Evolutionary conservation across 1,284 basidiomycete species (phyloP).

Genomic region (Rhodotorula mucilaginosa): DNA sequence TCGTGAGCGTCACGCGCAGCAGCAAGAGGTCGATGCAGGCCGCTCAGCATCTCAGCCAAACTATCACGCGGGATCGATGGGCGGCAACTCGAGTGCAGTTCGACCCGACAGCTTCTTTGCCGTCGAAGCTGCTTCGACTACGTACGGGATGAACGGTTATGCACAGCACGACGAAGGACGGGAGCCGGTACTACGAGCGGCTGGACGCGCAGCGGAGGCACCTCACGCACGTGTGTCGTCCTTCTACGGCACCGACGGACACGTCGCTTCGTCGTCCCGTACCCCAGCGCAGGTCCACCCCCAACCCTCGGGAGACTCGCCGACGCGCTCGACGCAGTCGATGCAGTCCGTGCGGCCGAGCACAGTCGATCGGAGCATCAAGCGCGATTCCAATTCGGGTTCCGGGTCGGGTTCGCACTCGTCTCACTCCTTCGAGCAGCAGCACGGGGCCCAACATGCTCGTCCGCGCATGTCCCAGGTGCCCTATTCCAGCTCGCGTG

Average conservation of each 20-base stretch:
- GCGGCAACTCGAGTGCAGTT: background rate
- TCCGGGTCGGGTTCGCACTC: slow-evolving; percentile 32
- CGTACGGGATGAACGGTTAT: background rate
- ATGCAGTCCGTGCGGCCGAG: slow-evolving; percentile 7
- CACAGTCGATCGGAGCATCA: slow-evolving; percentile 8
- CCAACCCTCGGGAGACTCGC: slow-evolving; percentile 2
- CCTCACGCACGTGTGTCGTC: slow-evolving; percentile 16
- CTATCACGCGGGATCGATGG: background rate
- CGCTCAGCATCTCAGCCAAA: background rate
- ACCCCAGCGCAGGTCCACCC: too few species aligned
- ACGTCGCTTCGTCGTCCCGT: background rate
- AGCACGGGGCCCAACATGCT: background rate
- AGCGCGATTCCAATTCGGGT: slow-evolving; percentile 14
- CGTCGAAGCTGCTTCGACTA: background rate
- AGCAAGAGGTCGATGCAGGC: background rate
- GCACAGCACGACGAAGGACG: background rate
- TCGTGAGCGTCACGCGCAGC: background rate
- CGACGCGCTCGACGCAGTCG: background rate
- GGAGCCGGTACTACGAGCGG: background rate
- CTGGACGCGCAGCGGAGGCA: background rate
- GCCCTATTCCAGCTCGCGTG: slow-evolving; percentile 24
- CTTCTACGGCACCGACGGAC: slow-evolving; percentile 34
- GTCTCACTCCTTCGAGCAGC: slow-evolving; percentile 5
- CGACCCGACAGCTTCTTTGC: slow-evolving; percentile 15
- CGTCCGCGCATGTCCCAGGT: slow-evolving; percentile 29